These are phyloP conservation scores for Hypoxylon sp. DNA, from an alignment of 2,329 filamentous ascomycete genomes.

Conservation along the genomic window DNA sequence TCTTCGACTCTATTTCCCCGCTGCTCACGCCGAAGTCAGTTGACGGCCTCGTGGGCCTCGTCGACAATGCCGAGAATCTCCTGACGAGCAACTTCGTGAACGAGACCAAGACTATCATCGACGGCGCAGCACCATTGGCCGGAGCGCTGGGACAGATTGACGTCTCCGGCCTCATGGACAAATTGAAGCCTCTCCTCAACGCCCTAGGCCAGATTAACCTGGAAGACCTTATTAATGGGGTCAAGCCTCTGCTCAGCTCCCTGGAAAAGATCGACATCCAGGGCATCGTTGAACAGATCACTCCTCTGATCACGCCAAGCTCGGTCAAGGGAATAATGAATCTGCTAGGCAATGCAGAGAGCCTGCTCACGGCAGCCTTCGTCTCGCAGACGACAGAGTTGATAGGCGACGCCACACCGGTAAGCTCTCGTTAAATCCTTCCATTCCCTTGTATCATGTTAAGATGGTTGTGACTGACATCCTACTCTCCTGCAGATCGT, in stretches of 20 bases:
- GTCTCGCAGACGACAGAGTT: slow-evolving; percentile 53
- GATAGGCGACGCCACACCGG: slow-evolving; percentile 53
- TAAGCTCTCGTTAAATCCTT: slow-evolving; percentile 39
- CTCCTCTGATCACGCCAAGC: slow-evolving; percentile 52
- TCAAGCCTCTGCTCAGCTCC: slow-evolving; percentile 49
- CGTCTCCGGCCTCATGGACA: slow-evolving; percentile 48
- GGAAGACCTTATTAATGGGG: slow-evolving; percentile 44
- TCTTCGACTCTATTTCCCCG: slow-evolving; percentile 47
- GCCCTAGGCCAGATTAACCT: slow-evolving; percentile 49
- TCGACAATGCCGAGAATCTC: slow-evolving; percentile 50
- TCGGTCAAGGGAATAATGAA: slow-evolving; percentile 48
- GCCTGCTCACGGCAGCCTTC: slow-evolving; percentile 50
- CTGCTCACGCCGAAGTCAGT: slow-evolving; percentile 48
- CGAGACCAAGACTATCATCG: slow-evolving; percentile 50
- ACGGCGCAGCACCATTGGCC: slow-evolving; percentile 50
- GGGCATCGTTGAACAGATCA: slow-evolving; percentile 47
- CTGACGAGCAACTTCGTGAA: slow-evolving; percentile 52
- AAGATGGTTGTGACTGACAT: slow-evolving; percentile 10
- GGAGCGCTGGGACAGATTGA: slow-evolving; percentile 49
- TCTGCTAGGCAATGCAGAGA: slow-evolving; percentile 51
- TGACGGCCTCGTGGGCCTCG: slow-evolving; percentile 47
- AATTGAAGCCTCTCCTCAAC: slow-evolving; percentile 49
- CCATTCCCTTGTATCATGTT: neutral
- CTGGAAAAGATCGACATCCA: slow-evolving; percentile 51
- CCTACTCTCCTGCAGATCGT: slow-evolving; percentile 34